Evolutionary conservation across 2,329 filamentous ascomycete genomes (phyloP), one percentile per base, ranked within the genome.

Genomic region (Claviceps maximensis): DNA sequence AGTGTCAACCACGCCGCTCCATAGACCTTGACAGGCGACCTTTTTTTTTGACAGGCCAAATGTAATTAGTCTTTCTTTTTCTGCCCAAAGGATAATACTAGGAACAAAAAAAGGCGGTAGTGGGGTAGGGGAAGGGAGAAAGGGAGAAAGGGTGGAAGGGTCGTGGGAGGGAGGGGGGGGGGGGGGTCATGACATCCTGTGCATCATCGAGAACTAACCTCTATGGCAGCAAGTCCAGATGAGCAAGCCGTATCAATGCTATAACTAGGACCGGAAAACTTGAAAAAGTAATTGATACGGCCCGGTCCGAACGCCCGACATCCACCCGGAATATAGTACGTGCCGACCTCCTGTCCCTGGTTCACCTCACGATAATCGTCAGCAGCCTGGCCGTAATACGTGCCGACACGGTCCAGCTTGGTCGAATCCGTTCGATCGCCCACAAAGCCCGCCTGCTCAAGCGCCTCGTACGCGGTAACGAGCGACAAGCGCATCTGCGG

Each of bases 301-400:
- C 68, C 2, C 83, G 80, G 47, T 95, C 87, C 0, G 85, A 89
- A 1, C 79, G 73, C 85, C 82, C 84, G 2, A 82, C 83, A 62
- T 95, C 89, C 53, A 89, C 89, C 47, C 2, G 47, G 47, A 6
- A 48, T 48, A 15, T 36, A 48, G 21, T 48, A 48, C 12, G 40
- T 86, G 88, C 66, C 94, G 88, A 0, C 89, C 95, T 33, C 89
- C 89, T 1, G 89, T 95, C 4, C 89, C 89, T 65, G 95, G 89
- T 48, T 48, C 81, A 94, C 89, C 67, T 95, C 89, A 2, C 47
- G 47, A 38, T 48, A 48, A 12, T 48, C 47, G 21, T 48, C 47
- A 4, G 45, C 45, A 10, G 45, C 45, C 62, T 86, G 81, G 27
- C 86, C 87, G 56, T 87, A 89, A 62, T 86, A 90, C 0, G 82